phyloP scores from a whole-genome alignment of 2,329 filamentous ascomycete genomes.

The Fusarium sp. region DNA sequence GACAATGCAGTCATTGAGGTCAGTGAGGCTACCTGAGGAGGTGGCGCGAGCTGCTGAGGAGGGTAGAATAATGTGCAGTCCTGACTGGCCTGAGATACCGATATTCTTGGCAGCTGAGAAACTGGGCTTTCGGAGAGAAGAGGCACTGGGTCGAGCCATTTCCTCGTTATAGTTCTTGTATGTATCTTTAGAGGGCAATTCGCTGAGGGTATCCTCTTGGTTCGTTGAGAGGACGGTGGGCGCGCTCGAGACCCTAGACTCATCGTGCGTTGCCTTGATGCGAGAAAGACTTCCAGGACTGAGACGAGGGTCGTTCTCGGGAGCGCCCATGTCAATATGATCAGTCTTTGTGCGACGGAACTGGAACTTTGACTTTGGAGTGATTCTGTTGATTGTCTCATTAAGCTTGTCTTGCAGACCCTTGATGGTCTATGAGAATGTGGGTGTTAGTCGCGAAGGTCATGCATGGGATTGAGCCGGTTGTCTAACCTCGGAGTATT shows the following conservation, averaged over 20 bases:
- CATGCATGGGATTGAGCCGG: background rate
- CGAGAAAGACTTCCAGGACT: constrained; percentile 51
- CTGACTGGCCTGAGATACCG: constrained; percentile 72
- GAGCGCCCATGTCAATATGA: constrained; percentile 57
- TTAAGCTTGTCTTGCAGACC: constrained; percentile 81
- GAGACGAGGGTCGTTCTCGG: constrained; percentile 58
- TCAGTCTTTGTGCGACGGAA: constrained; percentile 66
- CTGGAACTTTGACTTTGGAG: constrained; percentile 82
- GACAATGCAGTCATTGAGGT: constrained; percentile 76
- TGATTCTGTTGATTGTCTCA: constrained; percentile 72
- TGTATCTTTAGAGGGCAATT: constrained; percentile 48
- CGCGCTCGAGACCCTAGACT: constrained; percentile 11
- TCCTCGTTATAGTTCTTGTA: constrained; percentile 67
- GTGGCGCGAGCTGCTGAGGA: constrained; percentile 76
- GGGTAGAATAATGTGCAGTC: constrained; percentile 82
- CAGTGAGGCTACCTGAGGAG: constrained; percentile 77
- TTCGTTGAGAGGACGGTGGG: constrained; percentile 8
- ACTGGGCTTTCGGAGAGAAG: constrained; percentile 66
- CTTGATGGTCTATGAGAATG: constrained; percentile 76
- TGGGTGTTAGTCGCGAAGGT: constrained; percentile 8
- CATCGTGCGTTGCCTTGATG: constrained; percentile 38
- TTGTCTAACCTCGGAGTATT: constrained; percentile 76
- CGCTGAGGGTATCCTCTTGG: constrained; percentile 29
- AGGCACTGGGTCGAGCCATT: constrained; percentile 55
- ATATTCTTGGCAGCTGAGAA: constrained; percentile 72